These are phyloP conservation scores for Trametes villosa DNA, from an alignment of 768 basidiomycete species.

Conservation along the genomic window DNA sequence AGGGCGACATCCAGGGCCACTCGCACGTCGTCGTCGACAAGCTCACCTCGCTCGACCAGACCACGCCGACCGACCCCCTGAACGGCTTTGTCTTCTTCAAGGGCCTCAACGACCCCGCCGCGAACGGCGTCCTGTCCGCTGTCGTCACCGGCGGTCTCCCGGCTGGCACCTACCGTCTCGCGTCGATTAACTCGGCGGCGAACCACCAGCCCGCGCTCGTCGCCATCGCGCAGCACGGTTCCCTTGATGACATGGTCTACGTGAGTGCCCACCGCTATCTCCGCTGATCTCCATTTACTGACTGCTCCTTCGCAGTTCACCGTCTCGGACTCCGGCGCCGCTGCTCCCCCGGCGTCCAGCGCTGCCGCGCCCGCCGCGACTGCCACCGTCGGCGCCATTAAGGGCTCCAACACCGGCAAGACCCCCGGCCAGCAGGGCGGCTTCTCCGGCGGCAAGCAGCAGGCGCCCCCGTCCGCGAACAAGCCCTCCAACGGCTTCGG, in stretches of 20 bases:
- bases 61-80: slow-evolving; percentile 49
- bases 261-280: slow-evolving; percentile 26
- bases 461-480: not conserved
- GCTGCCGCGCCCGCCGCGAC: slow-evolving; percentile 15
- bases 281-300: not conserved
- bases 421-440: slow-evolving; percentile 21
- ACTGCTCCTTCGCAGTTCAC: slow-evolving; percentile 26
- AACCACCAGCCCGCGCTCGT: slow-evolving; percentile 48
- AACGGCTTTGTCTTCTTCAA: slow-evolving; percentile 62
- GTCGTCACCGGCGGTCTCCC: slow-evolving; percentile 47
- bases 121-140: slow-evolving; percentile 44
- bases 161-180: slow-evolving; percentile 48
- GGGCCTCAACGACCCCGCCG: slow-evolving; percentile 51
- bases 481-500: slow-evolving; percentile 8
- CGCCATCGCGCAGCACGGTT: slow-evolving; percentile 47
- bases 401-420: slow-evolving; percentile 22
- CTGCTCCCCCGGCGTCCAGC: slow-evolving; percentile 1
- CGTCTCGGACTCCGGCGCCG: slow-evolving; percentile 27
- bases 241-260: slow-evolving; percentile 46
- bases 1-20: slow-evolving; percentile 63
- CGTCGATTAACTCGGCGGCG: slow-evolving; percentile 49
- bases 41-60: slow-evolving; percentile 51
- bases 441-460: slow-evolving; percentile 8
- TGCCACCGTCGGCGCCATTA: slow-evolving; percentile 17
- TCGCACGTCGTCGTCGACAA: slow-evolving; percentile 63